Evolutionary conservation across 352 stramenopile species (phyloP).

Genomic region (Blastocystis sp.): DNA sequence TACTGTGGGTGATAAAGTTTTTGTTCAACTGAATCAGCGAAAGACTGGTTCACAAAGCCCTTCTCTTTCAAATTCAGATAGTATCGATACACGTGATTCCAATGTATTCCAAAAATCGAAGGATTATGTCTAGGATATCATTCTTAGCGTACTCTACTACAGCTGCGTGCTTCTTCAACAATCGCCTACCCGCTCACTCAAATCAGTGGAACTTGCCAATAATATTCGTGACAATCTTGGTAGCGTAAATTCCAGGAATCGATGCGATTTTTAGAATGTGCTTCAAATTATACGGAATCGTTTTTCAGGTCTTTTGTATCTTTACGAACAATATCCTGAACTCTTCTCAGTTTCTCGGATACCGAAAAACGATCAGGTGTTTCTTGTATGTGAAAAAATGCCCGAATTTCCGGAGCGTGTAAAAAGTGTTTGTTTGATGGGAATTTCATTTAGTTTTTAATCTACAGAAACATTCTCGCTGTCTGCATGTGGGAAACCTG

Average conservation of each 20-base stretch:
- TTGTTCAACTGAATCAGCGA: background rate
- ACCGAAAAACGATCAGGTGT: background rate
- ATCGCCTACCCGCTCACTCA: background rate
- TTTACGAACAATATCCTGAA: background rate
- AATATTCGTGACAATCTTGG: constrained; percentile 4
- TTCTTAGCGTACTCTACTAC: background rate
- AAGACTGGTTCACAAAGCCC: background rate
- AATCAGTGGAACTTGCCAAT: background rate
- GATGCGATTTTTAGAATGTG: background rate
- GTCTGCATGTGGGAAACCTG: constrained; percentile 9
- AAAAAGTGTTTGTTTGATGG: background rate
- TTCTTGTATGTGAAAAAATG: background rate
- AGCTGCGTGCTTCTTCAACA: background rate
- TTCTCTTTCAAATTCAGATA: background rate
- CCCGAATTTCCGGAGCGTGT: background rate
- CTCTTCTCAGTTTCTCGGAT: background rate
- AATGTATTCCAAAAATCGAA: background rate
- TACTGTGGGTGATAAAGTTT: background rate
- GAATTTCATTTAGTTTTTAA: background rate
- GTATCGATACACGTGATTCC: background rate
- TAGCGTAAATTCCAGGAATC: background rate
- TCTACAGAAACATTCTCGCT: background rate
- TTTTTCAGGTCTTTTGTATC: background rate
- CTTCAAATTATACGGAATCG: background rate
- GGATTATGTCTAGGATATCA: background rate